Evolutionary conservation across 129 eudicot genomes (phyloP), one percentile per base, ranked within the genome.

Genomic region (Escallonia rubra): DNA sequence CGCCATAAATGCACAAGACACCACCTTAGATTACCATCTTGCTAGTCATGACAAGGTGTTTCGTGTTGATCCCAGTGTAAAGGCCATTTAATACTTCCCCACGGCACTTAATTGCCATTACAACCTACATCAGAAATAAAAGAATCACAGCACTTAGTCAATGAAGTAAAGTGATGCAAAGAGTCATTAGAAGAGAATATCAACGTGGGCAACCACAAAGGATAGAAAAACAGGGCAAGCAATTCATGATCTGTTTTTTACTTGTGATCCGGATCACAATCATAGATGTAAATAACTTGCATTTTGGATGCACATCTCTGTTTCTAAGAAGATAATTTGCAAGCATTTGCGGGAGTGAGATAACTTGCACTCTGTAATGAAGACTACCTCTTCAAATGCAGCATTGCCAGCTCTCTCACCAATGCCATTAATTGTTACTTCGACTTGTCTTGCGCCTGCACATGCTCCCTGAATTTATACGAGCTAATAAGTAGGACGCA

Each of bases 351-450:
- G 34, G 34, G 34, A 0, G 34, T 23, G 34, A 23, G 34, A 23
- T 23, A 23, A 23, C 34, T 23, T 23, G 34, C 34, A 23, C 34
- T 23, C 0, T 23, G 34, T 23, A 23, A 47, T 6, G 61, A 53
- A 67, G 41, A 57, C 85, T 56, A 89, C 99, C 95, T 93, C 99
- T 79, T 93, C 99, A 54, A 93, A 58, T 57, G 99, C 89, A 58
- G 99, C 96, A 71, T 94, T 94, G 45, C 99, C 96, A 72, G 99
- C 99, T 82, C 99, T 78, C 58, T 94, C 99, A 49, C 99, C 99
- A 53, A 93, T 93, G 49, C 98, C 96, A 65, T 93, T 89, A 62
- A 93, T 86, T 15, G 98, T 93, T 52, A 89, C 95, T 74, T 93
- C 98, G n/a, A 93, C 50, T 63, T 93, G 98, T 70, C 98, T 80